Evolutionary conservation across 1,284 basidiomycete species (phyloP).

Genomic region (Cutaneotrichosporon mucoides): DNA sequence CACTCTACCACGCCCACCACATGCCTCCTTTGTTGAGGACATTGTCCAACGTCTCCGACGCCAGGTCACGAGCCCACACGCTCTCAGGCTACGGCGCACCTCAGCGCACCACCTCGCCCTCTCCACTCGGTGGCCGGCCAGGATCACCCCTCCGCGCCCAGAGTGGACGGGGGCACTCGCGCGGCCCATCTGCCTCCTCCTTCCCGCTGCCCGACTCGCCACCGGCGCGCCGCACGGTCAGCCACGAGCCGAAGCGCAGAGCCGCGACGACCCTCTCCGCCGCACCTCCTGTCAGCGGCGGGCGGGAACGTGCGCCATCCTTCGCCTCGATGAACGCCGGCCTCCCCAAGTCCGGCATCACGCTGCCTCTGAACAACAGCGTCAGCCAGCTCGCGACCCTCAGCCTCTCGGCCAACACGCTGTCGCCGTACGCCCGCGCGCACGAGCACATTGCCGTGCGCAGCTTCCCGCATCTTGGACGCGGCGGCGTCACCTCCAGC

Average conservation of each 20-base stretch:
- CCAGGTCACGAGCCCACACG: background rate
- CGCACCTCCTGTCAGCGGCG: background rate
- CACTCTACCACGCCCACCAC: background rate
- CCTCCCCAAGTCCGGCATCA: conserved; percentile 49
- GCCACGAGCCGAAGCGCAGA: background rate
- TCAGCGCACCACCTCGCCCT: background rate
- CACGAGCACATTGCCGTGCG: conserved; percentile 85
- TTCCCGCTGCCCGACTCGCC: background rate
- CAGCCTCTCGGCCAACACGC: conserved; percentile 76
- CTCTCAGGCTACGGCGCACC: background rate
- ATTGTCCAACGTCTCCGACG: background rate
- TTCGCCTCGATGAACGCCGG: background rate
- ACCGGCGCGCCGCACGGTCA: background rate
- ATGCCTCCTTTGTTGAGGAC: background rate
- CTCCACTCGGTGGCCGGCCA: background rate
- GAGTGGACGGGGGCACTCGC: background rate
- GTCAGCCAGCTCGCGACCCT: conserved; percentile 79
- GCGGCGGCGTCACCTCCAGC: conserved; percentile 18
- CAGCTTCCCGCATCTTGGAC: conserved; percentile 62
- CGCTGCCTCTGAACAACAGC: conserved; percentile 69
- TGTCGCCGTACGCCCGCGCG: conserved; percentile 83
- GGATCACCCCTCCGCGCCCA: background rate
- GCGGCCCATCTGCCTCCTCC: background rate
- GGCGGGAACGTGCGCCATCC: conserved; percentile 10
- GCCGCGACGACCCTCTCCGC: background rate